Conservation (phyloP, 768 basidiomycete species). For the Serendipita sp. region DNA sequence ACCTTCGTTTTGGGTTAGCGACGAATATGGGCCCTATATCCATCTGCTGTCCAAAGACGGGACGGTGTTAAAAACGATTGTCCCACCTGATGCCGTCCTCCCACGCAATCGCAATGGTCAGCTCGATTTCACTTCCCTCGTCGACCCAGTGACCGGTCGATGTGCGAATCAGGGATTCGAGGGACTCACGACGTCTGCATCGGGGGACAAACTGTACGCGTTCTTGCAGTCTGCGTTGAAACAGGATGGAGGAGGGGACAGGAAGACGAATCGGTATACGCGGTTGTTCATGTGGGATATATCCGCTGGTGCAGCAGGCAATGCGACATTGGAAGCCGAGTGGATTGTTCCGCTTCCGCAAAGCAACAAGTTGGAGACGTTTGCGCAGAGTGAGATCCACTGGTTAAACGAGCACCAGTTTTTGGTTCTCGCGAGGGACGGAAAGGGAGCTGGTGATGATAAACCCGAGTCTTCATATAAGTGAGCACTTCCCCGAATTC, state of each 20-base stretch:
- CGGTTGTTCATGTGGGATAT: slow-evolving; percentile 26
- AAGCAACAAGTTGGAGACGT: slow-evolving; percentile 33
- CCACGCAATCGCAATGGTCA: slow-evolving; percentile 25
- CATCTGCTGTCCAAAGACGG: slow-evolving; percentile 35
- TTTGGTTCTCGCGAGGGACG: slow-evolving; percentile 41
- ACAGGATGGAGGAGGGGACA: slow-evolving; percentile 41
- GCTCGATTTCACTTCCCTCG: slow-evolving; percentile 36
- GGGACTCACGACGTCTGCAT: slow-evolving; percentile 34
- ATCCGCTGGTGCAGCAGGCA: neutral
- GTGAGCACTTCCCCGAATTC: slow-evolving; percentile 19
- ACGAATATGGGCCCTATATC: slow-evolving; percentile 55
- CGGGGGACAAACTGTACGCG: slow-evolving; percentile 36
- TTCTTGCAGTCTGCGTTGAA: slow-evolving; percentile 46
- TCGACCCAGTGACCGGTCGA: slow-evolving; percentile 36
- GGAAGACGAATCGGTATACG: slow-evolving; percentile 33
- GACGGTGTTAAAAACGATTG: slow-evolving; percentile 35
- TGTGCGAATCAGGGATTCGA: slow-evolving; percentile 47
- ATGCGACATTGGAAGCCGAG: slow-evolving; percentile 33
- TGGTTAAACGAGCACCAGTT: slow-evolving; percentile 39
- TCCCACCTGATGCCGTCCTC: slow-evolving; percentile 40
- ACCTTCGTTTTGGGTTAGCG: slow-evolving; percentile 43
- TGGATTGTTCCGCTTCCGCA: slow-evolving; percentile 43
- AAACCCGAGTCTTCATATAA: slow-evolving; percentile 36
- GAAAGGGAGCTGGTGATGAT: slow-evolving; percentile 39
- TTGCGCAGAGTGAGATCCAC: slow-evolving; percentile 38